Evolutionary conservation across 75 land plant species (phyloP).

Genomic region (Larix kaempferi): DNA sequence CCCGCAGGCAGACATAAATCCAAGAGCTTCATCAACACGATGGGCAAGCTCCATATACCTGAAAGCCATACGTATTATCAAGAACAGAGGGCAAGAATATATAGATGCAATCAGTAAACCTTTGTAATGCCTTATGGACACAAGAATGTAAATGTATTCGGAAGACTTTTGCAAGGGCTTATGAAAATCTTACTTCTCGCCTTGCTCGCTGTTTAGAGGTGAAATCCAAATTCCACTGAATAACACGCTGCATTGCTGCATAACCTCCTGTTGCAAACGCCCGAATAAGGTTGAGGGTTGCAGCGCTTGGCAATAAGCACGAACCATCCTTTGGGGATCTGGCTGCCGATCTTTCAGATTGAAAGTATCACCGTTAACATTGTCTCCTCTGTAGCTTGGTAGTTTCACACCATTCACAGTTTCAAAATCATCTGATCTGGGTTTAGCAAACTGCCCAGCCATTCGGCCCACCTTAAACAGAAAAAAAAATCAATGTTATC

Average conservation of each 20-base stretch:
- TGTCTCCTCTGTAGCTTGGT: conserved; percentile 19
- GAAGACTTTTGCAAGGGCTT: no score
- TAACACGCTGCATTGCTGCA: conserved; percentile 21
- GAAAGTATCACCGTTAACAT: conserved; percentile 15
- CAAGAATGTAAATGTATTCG: no score
- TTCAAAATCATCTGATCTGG: conserved; percentile 9
- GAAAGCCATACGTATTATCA: neutral
- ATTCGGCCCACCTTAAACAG: conserved; percentile 12
- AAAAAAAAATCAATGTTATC: neutral
- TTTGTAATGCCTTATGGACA: no score
- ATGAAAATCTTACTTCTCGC: neutral
- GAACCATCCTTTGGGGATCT: conserved; percentile 11
- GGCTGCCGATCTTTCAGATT: conserved; percentile 7
- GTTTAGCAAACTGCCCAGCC: conserved; percentile 23
- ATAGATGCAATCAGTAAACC: no score
- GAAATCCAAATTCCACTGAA: conserved; percentile 23
- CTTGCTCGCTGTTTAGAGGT: conserved; percentile 16
- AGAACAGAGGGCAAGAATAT: neutral
- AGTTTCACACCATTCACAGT: neutral
- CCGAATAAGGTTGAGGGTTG: conserved; percentile 20
- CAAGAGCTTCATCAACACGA: conserved; percentile 63
- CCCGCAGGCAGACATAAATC: conserved; percentile 68
- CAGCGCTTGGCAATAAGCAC: conserved; percentile 20
- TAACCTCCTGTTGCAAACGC: conserved; percentile 28
- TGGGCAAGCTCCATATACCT: conserved; percentile 65